Conservation (phyloP, 345 rosid genomes). For the Hibiscus trionum region DNA sequence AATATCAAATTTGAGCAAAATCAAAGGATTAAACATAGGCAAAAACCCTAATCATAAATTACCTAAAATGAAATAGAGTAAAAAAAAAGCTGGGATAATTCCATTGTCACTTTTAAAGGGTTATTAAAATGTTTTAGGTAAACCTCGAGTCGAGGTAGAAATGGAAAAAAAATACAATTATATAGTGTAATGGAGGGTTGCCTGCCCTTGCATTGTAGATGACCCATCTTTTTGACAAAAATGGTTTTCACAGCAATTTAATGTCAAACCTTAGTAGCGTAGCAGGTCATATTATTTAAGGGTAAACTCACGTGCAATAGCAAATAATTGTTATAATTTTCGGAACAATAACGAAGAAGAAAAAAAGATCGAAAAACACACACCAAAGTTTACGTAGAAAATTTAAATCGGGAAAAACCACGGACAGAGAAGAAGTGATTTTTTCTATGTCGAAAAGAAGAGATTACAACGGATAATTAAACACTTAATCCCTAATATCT, state of each 20-base stretch:
- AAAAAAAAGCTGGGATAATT: neutral
- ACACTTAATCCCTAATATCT: too few relatives aligned
- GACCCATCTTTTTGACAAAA: conserved; percentile 26
- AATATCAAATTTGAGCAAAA: too few relatives aligned
- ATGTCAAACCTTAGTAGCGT: conserved; percentile 22
- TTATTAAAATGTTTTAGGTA: conserved; percentile 11
- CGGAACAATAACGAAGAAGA: too few relatives aligned
- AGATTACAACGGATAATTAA: too few relatives aligned
- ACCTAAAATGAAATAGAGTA: neutral
- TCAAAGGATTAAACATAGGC: neutral
- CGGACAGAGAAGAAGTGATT: too few relatives aligned
- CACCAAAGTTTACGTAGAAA: too few relatives aligned
- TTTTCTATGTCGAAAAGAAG: too few relatives aligned
- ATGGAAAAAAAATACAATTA: conserved; percentile 2
- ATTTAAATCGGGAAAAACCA: too few relatives aligned
- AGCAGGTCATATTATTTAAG: conserved; percentile 19
- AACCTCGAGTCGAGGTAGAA: conserved; percentile 19
- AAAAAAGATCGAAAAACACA: too few relatives aligned
- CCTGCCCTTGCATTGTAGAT: neutral
- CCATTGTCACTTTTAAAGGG: conserved; percentile 15
- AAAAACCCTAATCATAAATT: neutral
- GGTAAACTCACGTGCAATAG: conserved; percentile 11
- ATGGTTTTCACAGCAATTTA: neutral
- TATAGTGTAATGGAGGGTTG: neutral
- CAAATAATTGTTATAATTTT: too few relatives aligned